Evolutionary conservation across 2,329 filamentous ascomycete genomes (phyloP), one percentile per base, ranked within the genome.

Genomic region (Beauveria sp.): DNA sequence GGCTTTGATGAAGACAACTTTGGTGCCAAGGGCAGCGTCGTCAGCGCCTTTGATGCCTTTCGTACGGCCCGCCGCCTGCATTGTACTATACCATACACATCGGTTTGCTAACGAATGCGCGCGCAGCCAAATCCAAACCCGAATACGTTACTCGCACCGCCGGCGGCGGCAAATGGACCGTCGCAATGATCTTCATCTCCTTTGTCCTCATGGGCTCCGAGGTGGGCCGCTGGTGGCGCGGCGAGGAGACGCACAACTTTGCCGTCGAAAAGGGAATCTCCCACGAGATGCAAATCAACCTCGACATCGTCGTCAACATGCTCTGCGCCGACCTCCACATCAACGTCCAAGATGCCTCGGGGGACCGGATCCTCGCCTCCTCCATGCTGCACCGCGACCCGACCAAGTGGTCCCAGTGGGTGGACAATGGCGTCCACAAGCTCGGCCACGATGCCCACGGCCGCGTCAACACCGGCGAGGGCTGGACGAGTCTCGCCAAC

Each of bases 31-130:
- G 81, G 84, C 61, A 80, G 77, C 73, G 83, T 88, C 62, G 85
- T 96, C 70, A 88, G 87, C 75, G 92, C 93, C 63, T 99, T 99
- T 76, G 95, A 99, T 79, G 93, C 93, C 66, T 99, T 99, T 74
- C 93, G 92, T 96, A 84, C 72, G 90, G 68, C 45, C 50, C 30
- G 49, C 57, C 34, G n/a, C 57, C 42, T 28, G 8, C 45, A 46
- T 18, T 26, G 3, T 5, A n/a, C 14, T 40, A 3, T 9, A 22
- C 12, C 51, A 22, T 22, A 47, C 40, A 10, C 28, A 46, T 30
- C 7, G 9, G 18, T 53, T 45, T 56, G 26, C 54, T 34, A 49
- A 47, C 45, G n/a, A 38, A 34, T 22, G 24, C 43, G 28, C 43
- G 12, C 60, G 20, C 71, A 96, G 93, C 95, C 67, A 98, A 99